Evolutionary conservation across 1,284 basidiomycete species (phyloP).

Genomic region (Ganoderma boninense): DNA sequence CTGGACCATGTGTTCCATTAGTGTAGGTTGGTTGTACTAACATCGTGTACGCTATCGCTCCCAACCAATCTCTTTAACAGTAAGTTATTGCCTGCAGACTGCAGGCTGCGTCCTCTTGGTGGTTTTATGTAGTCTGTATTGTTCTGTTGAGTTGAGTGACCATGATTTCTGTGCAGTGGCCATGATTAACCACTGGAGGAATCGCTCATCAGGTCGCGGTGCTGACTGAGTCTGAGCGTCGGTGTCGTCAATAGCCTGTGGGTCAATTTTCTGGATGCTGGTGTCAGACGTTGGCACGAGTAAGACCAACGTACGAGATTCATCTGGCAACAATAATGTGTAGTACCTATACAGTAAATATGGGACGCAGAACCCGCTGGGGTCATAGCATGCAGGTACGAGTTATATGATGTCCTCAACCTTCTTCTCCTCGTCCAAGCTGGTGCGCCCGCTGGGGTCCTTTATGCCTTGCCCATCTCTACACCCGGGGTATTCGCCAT

Average conservation of each 20-base stretch:
- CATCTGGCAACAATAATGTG: no score
- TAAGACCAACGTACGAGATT: no score
- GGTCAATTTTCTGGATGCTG: no score
- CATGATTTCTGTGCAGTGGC: no score
- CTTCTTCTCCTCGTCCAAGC: background rate
- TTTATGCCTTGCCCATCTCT: background rate
- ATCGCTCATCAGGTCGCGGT: no score
- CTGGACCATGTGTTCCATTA: background rate
- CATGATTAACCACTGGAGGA: no score
- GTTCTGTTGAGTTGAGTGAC: background rate
- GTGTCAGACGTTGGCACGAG: no score
- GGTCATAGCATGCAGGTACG: no score
- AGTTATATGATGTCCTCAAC: background rate
- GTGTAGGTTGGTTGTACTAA: conserved; percentile 24
- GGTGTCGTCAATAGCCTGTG: no score
- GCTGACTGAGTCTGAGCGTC: no score
- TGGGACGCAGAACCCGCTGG: no score
- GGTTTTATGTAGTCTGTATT: background rate
- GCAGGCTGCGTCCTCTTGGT: background rate
- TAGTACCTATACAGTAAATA: no score
- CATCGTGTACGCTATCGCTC: conserved; percentile 21
- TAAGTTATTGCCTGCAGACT: conserved; percentile 17
- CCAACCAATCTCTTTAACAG: conserved; percentile 14
- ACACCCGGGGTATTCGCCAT: background rate
- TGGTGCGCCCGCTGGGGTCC: background rate